Evolutionary conservation across 1,284 basidiomycete species (phyloP).

Genomic region (Veloboletus limbatus): DNA sequence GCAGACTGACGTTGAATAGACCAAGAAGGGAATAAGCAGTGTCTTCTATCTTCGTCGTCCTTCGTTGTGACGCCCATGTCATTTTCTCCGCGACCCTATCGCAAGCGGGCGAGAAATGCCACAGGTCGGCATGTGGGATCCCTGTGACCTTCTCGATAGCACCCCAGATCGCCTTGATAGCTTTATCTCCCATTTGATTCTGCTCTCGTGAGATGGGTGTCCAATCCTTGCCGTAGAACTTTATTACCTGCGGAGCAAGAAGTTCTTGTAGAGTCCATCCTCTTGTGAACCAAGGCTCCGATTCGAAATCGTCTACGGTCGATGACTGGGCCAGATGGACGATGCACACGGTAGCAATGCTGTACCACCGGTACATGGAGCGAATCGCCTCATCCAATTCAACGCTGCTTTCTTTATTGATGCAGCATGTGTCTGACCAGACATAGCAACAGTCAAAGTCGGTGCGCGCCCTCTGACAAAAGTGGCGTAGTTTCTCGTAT

Average conservation of each 20-base stretch:
- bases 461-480: constrained; percentile 13
- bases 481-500: constrained; percentile 13
- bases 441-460: constrained; percentile 14
- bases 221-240: constrained; percentile 22
- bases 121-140: constrained; percentile 12
- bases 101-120: constrained; percentile 16
- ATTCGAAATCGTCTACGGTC: constrained; percentile 11
- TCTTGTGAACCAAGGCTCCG: constrained; percentile 19
- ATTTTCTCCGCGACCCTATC: constrained; percentile 22
- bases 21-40: constrained; percentile 20
- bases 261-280: constrained; percentile 25
- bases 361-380: constrained; percentile 25
- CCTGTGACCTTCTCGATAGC: constrained; percentile 10
- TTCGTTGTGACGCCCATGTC: constrained; percentile 17
- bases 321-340: constrained; percentile 15
- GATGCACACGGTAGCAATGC: constrained; percentile 16
- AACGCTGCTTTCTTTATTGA: constrained; percentile 21
- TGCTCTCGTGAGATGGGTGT: constrained; percentile 8
- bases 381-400: constrained; percentile 28
- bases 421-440: constrained; percentile 28
- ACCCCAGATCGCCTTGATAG: constrained; percentile 14
- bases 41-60: constrained; percentile 18
- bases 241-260: constrained; percentile 15
- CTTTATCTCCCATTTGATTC: constrained; percentile 9
- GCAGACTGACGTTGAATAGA: constrained; percentile 18